Conservation (phyloP, 805 yeast genomes). For the Zygosaccharomyces pseudorouxii region DNA sequence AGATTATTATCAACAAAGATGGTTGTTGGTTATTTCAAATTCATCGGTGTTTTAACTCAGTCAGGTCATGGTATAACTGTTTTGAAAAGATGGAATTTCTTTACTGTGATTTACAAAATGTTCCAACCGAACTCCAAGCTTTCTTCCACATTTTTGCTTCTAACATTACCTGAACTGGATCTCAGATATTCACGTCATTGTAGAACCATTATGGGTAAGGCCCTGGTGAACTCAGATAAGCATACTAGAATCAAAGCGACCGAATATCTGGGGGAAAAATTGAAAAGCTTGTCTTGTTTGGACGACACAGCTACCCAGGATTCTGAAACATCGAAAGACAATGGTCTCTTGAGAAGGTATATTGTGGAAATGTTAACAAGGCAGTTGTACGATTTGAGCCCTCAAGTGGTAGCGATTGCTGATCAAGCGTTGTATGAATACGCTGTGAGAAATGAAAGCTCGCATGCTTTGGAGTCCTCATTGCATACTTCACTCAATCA, state of each 20-base stretch:
- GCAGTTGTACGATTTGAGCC: slow-evolving; percentile 64
- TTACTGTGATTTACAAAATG: slow-evolving; percentile 72
- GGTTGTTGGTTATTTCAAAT: slow-evolving; percentile 70
- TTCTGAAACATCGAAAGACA: neutral
- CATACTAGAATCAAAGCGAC: slow-evolving; percentile 56
- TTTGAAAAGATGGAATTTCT: slow-evolving; percentile 77
- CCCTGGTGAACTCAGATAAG: slow-evolving; percentile 51
- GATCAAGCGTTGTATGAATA: slow-evolving; percentile 53
- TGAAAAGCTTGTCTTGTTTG: slow-evolving; percentile 15
- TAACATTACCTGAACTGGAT: slow-evolving; percentile 59
- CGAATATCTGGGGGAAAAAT: slow-evolving; percentile 39
- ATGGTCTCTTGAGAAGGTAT: slow-evolving; percentile 7
- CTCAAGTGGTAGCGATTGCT: slow-evolving; percentile 51
- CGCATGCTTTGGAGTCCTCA: slow-evolving; percentile 22
- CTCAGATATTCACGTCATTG: slow-evolving; percentile 60
- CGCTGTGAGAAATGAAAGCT: slow-evolving; percentile 38
- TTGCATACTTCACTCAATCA: slow-evolving; percentile 37
- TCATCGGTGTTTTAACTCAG: slow-evolving; percentile 68
- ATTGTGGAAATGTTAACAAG: slow-evolving; percentile 45
- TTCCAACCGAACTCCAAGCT: slow-evolving; percentile 49
- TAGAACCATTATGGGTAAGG: slow-evolving; percentile 59
- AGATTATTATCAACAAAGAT: slow-evolving; percentile 57
- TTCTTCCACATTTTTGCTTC: slow-evolving; percentile 48
- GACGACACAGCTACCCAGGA: slow-evolving; percentile 4
- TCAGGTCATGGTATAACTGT: slow-evolving; percentile 59